Evolutionary conservation across 208 protist species (phyloP).

Genomic region (Leishmania guyanensis): DNA sequence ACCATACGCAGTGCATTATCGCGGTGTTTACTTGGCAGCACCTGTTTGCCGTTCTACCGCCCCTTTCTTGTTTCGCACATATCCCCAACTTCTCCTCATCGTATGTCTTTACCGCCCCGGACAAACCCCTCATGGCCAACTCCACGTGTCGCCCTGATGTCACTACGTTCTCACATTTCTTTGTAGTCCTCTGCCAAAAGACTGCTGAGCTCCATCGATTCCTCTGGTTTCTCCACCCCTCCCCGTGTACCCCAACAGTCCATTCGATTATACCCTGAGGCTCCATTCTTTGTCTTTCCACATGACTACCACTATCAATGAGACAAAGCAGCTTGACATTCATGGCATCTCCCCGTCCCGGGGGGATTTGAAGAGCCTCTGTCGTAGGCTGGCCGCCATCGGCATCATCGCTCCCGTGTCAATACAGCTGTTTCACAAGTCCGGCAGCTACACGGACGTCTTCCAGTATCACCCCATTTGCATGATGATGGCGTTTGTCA

Average conservation of each 20-base stretch:
- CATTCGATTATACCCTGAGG: not conserved
- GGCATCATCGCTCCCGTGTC: conserved; percentile 17
- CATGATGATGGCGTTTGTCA: conserved; percentile 50
- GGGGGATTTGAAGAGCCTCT: conserved; percentile 11
- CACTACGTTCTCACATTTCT: not conserved
- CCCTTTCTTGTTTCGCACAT: conserved; percentile 5
- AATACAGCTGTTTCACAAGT: conserved; percentile 9
- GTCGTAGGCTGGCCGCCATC: conserved; percentile 22
- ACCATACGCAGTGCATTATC: not conserved
- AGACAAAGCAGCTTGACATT: not conserved
- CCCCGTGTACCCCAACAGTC: not conserved
- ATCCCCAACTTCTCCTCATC: not conserved
- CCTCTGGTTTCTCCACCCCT: not conserved
- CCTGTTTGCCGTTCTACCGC: not conserved
- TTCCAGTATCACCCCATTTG: conserved; percentile 65
- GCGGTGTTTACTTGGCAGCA: not conserved
- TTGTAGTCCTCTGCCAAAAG: not conserved
- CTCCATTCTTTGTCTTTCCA: not conserved
- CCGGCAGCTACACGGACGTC: conserved; percentile 19
- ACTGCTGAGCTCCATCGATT: not conserved
- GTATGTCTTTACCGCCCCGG: not conserved
- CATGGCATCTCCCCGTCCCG: conserved; percentile 5
- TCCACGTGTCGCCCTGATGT: not conserved
- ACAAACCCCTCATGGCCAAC: not conserved
- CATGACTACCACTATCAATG: not conserved